Evolutionary conservation across 768 basidiomycete species (phyloP), one percentile per base, ranked within the genome.

Genomic region (Clitopilus passeckerianus): DNA sequence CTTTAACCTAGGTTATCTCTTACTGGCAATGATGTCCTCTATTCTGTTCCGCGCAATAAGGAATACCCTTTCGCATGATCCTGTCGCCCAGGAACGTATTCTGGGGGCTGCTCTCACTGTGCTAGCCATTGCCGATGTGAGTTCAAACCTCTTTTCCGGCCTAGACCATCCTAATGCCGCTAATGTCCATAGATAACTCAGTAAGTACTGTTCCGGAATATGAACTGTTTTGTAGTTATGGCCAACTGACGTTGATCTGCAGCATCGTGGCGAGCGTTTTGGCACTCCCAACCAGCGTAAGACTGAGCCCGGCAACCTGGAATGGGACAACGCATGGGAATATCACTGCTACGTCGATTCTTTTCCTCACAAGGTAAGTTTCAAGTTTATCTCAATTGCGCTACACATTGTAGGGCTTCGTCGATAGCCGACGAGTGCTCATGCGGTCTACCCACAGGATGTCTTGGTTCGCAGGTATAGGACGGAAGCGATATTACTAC

Each of bases 281-380:
- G 37, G 80, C 80, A 7, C 79, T 91, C 27, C 91, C 91, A 0
- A 63, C 71, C 34, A 74, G 81, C 24, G 69, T 89, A 61, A 78
- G 77, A 53, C 85, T 77, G 60, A 72, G 75, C 24, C 74, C 81
- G 34, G 68, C 68, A 7, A 65, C 67, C 14, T 93, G 90, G 91
- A 91, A 91, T 69, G 67, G 77, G 24, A 86, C 82, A 77, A 88
- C 85, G 0, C 90, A 91, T 63, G 90, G 90, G 34, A 93, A 91
- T 65, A 86, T 91, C 66, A 85, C 88, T 2, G 74, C 85, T 59
- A 80, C 82, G 22, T 56, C 86, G 30, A 71, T 85, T 23, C 75
- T 92, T 35, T 77, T 87, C 57, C 53, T 75, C 41, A 77, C 78
- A 63, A 80, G 89, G 89, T 89, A 67, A 54, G 72, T 68, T 50